These are phyloP conservation scores for Dictyophora rubrovolvata DNA, from an alignment of 768 basidiomycete species.

Conservation along the genomic window DNA sequence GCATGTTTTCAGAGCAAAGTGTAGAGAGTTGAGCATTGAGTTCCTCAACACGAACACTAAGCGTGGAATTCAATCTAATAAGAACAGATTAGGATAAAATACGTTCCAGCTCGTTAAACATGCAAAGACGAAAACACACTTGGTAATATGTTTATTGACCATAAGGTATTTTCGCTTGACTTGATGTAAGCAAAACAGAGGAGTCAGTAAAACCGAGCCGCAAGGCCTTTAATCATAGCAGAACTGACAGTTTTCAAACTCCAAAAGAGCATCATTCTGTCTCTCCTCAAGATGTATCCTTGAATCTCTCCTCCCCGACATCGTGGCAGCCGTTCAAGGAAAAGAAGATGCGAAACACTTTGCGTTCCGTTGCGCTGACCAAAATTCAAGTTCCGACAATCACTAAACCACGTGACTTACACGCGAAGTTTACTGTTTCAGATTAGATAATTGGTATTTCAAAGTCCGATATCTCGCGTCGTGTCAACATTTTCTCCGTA, in stretches of 20 bases:
- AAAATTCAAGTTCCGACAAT: background rate
- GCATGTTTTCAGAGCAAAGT: conserved; percentile 76
- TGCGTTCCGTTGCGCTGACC: background rate
- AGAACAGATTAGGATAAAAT: background rate
- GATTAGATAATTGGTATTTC: too few relatives aligned
- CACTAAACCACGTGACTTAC: background rate
- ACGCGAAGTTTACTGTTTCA: background rate
- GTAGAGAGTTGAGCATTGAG: conserved; percentile 73
- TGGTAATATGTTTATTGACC: conserved; percentile 87
- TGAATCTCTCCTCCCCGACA: conserved; percentile 13
- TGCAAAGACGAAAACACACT: conserved; percentile 34
- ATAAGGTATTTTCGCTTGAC: conserved; percentile 91
- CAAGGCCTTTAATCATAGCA: background rate
- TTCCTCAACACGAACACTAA: conserved; percentile 77
- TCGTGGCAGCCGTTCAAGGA: conserved; percentile 12
- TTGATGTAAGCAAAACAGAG: conserved; percentile 21
- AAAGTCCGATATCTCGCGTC: too few relatives aligned
- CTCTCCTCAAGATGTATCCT: conserved; percentile 17
- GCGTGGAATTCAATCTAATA: conserved; percentile 71
- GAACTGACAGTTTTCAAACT: conserved; percentile 75
- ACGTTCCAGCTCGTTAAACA: background rate
- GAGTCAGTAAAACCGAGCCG: background rate
- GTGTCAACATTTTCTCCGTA: too few relatives aligned
- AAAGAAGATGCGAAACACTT: conserved; percentile 12
- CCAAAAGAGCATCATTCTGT: conserved; percentile 72